These are phyloP conservation scores for Lumnitzera littorea DNA, from an alignment of 345 rosid genomes.

Conservation along the genomic window DNA sequence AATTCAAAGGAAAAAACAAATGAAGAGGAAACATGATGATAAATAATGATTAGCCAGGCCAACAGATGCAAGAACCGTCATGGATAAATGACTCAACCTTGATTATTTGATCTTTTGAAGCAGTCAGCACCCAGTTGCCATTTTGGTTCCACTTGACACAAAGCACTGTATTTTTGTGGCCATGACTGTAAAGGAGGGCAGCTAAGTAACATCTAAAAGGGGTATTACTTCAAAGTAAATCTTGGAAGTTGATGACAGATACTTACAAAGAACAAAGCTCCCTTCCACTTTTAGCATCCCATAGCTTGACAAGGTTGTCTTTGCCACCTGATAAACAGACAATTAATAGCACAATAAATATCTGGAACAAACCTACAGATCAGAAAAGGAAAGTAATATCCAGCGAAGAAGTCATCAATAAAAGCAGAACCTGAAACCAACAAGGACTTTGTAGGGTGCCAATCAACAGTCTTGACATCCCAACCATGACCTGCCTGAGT, in stretches of 20 bases:
- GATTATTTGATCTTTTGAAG: conserved; percentile 92
- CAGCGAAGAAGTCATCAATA: conserved; percentile 5
- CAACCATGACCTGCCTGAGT: conserved; percentile 99
- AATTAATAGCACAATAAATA: not conserved
- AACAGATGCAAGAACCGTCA: not conserved
- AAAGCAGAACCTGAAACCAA: conserved; percentile 72
- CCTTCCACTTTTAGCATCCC: conserved; percentile 91
- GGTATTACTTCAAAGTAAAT: not conserved
- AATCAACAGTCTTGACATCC: conserved; percentile 99
- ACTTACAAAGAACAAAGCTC: conserved; percentile 96
- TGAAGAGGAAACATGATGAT: not conserved
- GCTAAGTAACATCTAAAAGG: conserved; percentile 10
- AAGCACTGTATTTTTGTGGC: conserved; percentile 94
- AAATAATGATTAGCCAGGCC: not conserved
- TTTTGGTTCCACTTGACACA: conserved; percentile 98
- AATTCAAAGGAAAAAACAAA: not conserved
- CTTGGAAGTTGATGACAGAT: not conserved
- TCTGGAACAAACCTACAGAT: conserved; percentile 1
- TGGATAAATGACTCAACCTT: conserved; percentile 41
- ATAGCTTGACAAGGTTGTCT: conserved; percentile 96
- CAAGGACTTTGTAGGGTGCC: conserved; percentile 98
- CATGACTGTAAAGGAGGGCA: conserved; percentile 65
- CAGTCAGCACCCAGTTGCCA: conserved; percentile 97
- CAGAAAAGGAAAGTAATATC: conserved; percentile 1
- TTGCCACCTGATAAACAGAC: conserved; percentile 60